Conservation (phyloP, 768 basidiomycete species). For the Boletus barrowsii region DNA sequence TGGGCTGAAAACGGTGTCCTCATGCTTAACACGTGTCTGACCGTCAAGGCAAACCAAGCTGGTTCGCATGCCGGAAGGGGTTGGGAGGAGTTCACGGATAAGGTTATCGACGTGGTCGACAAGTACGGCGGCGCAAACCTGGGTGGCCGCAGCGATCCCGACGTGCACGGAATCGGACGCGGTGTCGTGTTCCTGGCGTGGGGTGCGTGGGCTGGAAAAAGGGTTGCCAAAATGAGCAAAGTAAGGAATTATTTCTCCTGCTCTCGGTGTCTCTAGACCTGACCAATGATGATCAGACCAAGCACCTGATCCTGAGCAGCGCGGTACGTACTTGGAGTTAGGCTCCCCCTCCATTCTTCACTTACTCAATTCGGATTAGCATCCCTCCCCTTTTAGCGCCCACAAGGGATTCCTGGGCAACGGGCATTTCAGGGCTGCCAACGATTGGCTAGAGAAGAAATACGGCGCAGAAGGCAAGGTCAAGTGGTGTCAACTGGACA, state of each 20-base stretch:
- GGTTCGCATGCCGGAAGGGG: constrained; percentile 83
- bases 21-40: constrained; percentile 89
- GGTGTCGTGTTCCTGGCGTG: constrained; percentile 88
- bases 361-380: constrained; percentile 45
- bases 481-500: constrained; percentile 63
- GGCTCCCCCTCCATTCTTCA: constrained; percentile 18
- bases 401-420: constrained; percentile 83
- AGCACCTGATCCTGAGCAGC: constrained; percentile 77
- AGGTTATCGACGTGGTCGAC: constrained; percentile 75
- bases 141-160: constrained; percentile 34
- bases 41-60: constrained; percentile 72
- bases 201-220: constrained; percentile 84
- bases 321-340: constrained; percentile 48
- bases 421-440: constrained; percentile 82
- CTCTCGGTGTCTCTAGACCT: constrained; percentile 17
- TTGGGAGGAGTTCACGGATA: constrained; percentile 89
- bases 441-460: constrained; percentile 78
- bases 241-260: constrained; percentile 36
- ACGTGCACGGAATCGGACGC: constrained; percentile 53
- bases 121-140: constrained; percentile 74
- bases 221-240: constrained; percentile 73
- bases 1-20: constrained; percentile 89
- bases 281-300: constrained; percentile 45
- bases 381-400: constrained; percentile 83
- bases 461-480: constrained; percentile 72